Evolutionary conservation across 2,329 filamentous ascomycete genomes (phyloP).

Genomic region (Coniella vitis): DNA sequence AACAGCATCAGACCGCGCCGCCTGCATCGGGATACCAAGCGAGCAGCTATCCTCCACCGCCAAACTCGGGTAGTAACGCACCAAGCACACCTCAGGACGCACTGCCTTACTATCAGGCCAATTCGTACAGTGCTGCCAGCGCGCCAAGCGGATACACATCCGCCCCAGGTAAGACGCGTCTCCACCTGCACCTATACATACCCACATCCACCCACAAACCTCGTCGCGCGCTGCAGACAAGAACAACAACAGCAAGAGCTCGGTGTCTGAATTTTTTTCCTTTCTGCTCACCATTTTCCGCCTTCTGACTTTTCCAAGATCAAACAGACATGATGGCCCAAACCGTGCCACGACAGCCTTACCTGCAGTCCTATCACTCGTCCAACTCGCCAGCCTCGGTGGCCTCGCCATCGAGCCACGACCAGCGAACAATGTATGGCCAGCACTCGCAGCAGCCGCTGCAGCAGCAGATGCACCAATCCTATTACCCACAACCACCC

Average conservation of each 20-base stretch:
- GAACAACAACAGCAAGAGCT: slow-evolving; percentile 11
- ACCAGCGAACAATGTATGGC: slow-evolving; percentile 81
- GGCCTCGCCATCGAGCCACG: slow-evolving; percentile 80
- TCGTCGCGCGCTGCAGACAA: not conserved
- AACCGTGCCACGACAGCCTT: slow-evolving; percentile 67
- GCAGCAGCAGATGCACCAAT: slow-evolving; percentile 57
- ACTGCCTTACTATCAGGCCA: slow-evolving; percentile 71
- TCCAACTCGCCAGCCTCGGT: slow-evolving; percentile 93
- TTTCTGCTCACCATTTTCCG: too few relatives aligned
- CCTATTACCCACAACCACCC: slow-evolving; percentile 56
- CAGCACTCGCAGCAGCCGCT: slow-evolving; percentile 67
- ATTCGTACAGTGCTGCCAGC: slow-evolving; percentile 76
- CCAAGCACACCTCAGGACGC: slow-evolving; percentile 58
- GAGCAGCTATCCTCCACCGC: slow-evolving; percentile 52
- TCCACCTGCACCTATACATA: not conserved
- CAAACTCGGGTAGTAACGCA: slow-evolving; percentile 53
- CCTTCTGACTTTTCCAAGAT: slow-evolving; percentile 32
- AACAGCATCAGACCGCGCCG: slow-evolving; percentile 63
- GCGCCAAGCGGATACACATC: slow-evolving; percentile 79
- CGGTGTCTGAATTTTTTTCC: too few relatives aligned
- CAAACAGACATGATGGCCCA: slow-evolving; percentile 63
- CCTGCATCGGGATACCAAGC: slow-evolving; percentile 60
- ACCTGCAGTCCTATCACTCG: slow-evolving; percentile 92
- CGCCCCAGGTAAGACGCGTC: slow-evolving; percentile 57
- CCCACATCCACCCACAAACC: slow-evolving; percentile 7